phyloP scores from a whole-genome alignment of 306 rosid genomes.

The Ammopiptanthus mongolicus region DNA sequence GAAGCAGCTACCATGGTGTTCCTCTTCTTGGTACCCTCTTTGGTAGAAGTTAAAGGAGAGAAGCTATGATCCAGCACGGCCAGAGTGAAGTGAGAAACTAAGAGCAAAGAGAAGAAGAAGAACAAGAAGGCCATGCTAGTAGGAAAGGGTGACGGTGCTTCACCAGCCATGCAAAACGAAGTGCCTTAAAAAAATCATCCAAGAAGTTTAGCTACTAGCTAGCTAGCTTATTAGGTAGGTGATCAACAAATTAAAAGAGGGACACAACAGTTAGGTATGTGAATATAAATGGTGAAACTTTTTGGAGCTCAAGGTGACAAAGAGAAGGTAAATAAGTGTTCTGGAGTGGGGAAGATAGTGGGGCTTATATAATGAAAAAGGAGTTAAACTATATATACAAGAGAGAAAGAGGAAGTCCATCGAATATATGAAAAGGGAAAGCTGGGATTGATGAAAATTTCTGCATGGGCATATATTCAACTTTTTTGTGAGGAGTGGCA shows the following conservation, averaged over 20 bases:
- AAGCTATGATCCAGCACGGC: conserved; percentile 24
- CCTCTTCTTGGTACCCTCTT: conserved; percentile 19
- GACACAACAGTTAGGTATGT: neutral
- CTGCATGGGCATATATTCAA: conserved; percentile 17
- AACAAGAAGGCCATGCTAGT: conserved; percentile 25
- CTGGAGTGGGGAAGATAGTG: conserved; percentile 16
- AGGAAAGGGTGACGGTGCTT: conserved; percentile 25
- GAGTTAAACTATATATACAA: conserved; percentile 23
- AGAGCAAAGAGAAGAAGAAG: conserved; percentile 36
- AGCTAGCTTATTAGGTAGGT: neutral
- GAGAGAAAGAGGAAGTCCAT: conserved; percentile 11
- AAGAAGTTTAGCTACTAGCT: neutral
- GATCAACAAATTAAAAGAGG: neutral
- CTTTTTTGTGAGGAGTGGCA: conserved; percentile 17
- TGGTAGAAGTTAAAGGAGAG: conserved; percentile 3
- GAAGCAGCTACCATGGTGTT: conserved; percentile 15
- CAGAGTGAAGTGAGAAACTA: conserved; percentile 32
- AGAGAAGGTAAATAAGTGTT: conserved; percentile 10
- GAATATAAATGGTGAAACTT: conserved; percentile 10
- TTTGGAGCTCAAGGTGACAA: conserved; percentile 22
- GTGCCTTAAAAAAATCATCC: conserved; percentile 21
- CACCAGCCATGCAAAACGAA: conserved; percentile 55
- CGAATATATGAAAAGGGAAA: conserved; percentile 29
- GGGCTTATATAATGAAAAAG: conserved; percentile 26
- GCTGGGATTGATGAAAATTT: conserved; percentile 25